phyloP scores from a whole-genome alignment of 352 stramenopile genomes.

The Phytophthora melonis region DNA sequence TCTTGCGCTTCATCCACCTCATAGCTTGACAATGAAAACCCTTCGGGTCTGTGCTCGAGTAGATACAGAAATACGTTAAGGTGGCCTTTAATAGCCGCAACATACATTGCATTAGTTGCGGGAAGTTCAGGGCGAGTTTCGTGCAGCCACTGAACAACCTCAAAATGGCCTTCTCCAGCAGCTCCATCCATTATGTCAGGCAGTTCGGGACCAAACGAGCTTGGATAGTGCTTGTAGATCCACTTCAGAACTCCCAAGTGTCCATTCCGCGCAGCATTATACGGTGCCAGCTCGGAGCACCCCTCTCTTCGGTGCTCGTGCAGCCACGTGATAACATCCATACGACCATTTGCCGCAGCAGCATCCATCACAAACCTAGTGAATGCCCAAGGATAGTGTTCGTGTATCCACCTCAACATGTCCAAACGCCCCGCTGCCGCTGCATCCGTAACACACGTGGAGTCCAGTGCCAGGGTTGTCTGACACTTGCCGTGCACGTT shows the following conservation, averaged over 20 bases:
- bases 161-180: background rate
- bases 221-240: background rate
- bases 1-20: background rate
- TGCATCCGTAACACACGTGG: background rate
- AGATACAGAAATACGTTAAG: background rate
- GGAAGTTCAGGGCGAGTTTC: background rate
- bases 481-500: background rate
- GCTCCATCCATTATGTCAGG: background rate
- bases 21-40: background rate
- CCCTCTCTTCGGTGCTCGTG: background rate
- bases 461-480: no score
- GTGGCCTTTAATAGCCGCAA: background rate
- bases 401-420: background rate
- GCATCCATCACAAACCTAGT: background rate
- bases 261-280: background rate
- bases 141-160: background rate
- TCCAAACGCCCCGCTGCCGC: background rate
- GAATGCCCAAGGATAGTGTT: background rate
- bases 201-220: background rate
- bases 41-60: background rate
- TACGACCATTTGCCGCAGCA: background rate
- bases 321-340: conserved; percentile 4
- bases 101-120: background rate
- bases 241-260: background rate
- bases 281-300: background rate